A percentile compares a stretch with the other conserved stretches of the same genome.
Conservation (phyloP, 805 yeast species). For the Sugiyamaella floridensis region DNA sequence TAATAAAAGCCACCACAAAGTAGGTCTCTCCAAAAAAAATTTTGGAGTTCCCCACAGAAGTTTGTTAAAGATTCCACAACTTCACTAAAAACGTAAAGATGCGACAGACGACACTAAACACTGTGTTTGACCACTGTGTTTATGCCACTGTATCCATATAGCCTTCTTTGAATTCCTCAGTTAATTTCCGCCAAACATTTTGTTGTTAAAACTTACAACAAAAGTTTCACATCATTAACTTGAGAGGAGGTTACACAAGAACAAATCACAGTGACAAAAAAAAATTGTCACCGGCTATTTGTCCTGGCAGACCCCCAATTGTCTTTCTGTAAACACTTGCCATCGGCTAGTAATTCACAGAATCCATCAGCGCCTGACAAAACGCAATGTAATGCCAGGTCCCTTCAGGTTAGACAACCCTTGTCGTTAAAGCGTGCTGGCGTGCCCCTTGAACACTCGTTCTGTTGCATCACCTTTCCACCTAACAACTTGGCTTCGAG, state of each 20-base stretch:
- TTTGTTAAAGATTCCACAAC: constrained; percentile 6
- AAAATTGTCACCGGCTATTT: constrained; percentile 18
- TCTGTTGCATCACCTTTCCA: constrained; percentile 4
- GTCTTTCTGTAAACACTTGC: constrained; percentile 22
- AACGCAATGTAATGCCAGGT: constrained; percentile 4
- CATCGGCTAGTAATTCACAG: constrained; percentile 28
- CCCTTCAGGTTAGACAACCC: constrained; percentile 13
- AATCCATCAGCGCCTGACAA: constrained; percentile 21
- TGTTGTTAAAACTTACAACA: not conserved
- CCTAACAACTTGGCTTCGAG: constrained; percentile 11
- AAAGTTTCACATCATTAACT: constrained; percentile 10
- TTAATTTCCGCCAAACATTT: constrained; percentile 12
- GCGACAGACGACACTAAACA: constrained; percentile 1
- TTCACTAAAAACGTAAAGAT: not conserved
- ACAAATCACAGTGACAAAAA: constrained; percentile 14
- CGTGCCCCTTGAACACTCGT: not conserved
- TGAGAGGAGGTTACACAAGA: constrained; percentile 20
- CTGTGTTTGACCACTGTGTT: not conserved
- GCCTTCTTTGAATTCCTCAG: constrained; percentile 23
- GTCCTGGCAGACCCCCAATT: constrained; percentile 17
- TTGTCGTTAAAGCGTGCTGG: constrained; percentile 4
- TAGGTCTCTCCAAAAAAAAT: not conserved
- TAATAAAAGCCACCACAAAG: not conserved
- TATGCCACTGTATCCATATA: constrained; percentile 12
- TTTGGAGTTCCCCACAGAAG: constrained; percentile 9